A percentile compares a stretch with the other conserved stretches of the same genome.
Evolutionary conservation across 352 stramenopile genomes (phyloP).

Genomic region (Thraustotheca clavata): DNA sequence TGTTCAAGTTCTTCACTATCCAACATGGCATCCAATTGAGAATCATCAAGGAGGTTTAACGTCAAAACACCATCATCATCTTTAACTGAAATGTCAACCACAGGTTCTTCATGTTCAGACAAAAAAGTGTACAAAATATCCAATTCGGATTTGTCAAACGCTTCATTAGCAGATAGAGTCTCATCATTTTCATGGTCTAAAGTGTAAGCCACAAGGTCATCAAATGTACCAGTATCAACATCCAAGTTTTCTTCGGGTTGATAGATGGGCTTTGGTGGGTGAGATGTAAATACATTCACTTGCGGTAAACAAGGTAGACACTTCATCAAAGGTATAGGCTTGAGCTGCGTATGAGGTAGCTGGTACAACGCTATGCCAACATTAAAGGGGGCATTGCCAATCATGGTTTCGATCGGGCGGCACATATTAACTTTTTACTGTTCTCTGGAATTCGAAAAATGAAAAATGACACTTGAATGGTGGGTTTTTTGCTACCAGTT

Average conservation of each 20-base stretch:
- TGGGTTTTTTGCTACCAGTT: no score
- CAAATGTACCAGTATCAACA: not conserved
- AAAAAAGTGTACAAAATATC: slow-evolving; percentile 83
- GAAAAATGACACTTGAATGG: no score
- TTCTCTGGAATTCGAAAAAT: no score
- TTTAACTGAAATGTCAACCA: not conserved
- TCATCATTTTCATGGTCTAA: not conserved
- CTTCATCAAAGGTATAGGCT: no score
- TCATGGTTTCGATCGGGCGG: not conserved
- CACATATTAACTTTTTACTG: no score
- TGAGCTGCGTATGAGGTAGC: not conserved
- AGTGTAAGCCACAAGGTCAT: slow-evolving; percentile 2
- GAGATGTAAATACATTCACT: not conserved
- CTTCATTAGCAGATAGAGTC: slow-evolving; percentile 33
- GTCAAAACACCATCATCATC: slow-evolving; percentile 5
- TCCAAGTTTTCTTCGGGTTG: not conserved
- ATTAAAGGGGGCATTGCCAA: not conserved
- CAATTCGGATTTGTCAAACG: slow-evolving; percentile 80
- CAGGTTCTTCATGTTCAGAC: slow-evolving; percentile 58
- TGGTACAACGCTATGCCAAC: no score
- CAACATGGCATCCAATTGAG: not conserved
- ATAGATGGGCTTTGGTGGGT: not conserved
- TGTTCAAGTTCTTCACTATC: not conserved
- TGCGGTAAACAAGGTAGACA: not conserved
- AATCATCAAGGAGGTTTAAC: slow-evolving; percentile 13